Base-by-base conservation (phyloP, 106 monocot species). In the Posidonia australis region DNA sequence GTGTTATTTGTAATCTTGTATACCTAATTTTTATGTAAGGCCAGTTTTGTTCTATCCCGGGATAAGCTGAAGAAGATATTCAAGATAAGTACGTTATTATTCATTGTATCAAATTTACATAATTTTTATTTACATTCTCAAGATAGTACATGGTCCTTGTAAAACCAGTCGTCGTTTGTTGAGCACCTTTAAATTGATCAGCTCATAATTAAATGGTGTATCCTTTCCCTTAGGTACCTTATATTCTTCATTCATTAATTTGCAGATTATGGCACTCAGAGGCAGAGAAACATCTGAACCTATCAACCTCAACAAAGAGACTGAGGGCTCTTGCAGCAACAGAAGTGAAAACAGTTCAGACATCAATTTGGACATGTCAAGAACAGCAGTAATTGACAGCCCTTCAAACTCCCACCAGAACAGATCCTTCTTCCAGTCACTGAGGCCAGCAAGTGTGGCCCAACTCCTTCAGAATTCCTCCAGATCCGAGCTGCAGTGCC, bases 301-400 rank as follows among this genome's bases (percentile, higher is more conserved):
- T 11, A 90, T 96, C 31, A 96, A 96, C 68, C 87, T 90, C 14
- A 96, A 90, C 47, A 96, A 96, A 67, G 96, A 90, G 66, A 96
- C 82, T 7, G 96, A 96, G 54, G 90, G 75, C 10, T 96, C 90
- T 9, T 84, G 78, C 78, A 96, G 96, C 87, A 90, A 96, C 26
- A 82, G 88, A 58, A 92, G 84, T 24, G 88, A 92, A 69, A 88
- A 85, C 64, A 96, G 87, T 79, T 82, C 86, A 11, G 90, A 87
- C 23, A 67, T 80, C 58, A 84, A 86, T 65, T 57, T 84, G 48
- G 86, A 84, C 44, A 84, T 76, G 17, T 81, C 89, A 18, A 75
- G 86, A 74, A 69, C 93, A 47, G 25, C 78, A 17, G 70, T 44
- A 12, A 47, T 71, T 9, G 81, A 70, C 42, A 77, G 76, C 36